Percentiles rank a stretch among this genome's conserved stretches.
These are phyloP conservation scores for Aspergillus haitiensis DNA, from an alignment of 495 filamentous ascomycete species.

Conservation along the genomic window DNA sequence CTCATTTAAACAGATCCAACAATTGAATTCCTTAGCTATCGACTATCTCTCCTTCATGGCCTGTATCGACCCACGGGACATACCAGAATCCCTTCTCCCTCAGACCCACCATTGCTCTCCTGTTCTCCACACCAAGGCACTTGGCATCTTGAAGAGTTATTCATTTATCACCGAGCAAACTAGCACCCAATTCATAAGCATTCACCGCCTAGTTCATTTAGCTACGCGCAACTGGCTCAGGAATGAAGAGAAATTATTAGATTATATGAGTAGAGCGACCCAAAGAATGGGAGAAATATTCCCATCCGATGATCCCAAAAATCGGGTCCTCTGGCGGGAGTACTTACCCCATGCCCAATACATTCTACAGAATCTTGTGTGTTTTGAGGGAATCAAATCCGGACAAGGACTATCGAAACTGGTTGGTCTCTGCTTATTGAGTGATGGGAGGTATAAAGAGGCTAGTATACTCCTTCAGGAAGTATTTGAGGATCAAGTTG, in stretches of 20 bases:
- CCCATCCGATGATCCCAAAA: constrained; percentile 23
- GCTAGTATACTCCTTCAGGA: not conserved
- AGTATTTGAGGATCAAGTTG: not conserved
- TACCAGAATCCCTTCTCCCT: not conserved
- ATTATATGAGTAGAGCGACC: constrained; percentile 14
- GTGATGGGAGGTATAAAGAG: not conserved
- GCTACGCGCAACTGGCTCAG: constrained; percentile 36
- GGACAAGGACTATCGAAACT: too few relatives aligned
- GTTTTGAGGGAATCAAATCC: too few relatives aligned
- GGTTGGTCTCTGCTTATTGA: not conserved
- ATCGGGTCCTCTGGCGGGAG: constrained; percentile 28
- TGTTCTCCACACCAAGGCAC: constrained; percentile 25
- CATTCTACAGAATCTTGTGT: not conserved
- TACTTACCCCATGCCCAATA: constrained; percentile 32
- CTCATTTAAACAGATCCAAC: not conserved
- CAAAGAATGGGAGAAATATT: constrained; percentile 16
- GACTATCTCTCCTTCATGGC: not conserved
- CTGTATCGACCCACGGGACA: not conserved
- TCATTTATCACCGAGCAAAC: constrained; percentile 29
- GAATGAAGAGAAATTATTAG: constrained; percentile 11
- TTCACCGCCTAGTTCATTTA: constrained; percentile 42
- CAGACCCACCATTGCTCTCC: not conserved
- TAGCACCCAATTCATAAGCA: constrained; percentile 4
- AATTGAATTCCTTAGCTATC: not conserved
- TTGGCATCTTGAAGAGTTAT: constrained; percentile 30